Percentiles rank a stretch among this genome's conserved stretches.
These are phyloP conservation scores for Babesia ovata DNA, from an alignment of 169 alveolate genomes.

Conservation along the genomic window DNA sequence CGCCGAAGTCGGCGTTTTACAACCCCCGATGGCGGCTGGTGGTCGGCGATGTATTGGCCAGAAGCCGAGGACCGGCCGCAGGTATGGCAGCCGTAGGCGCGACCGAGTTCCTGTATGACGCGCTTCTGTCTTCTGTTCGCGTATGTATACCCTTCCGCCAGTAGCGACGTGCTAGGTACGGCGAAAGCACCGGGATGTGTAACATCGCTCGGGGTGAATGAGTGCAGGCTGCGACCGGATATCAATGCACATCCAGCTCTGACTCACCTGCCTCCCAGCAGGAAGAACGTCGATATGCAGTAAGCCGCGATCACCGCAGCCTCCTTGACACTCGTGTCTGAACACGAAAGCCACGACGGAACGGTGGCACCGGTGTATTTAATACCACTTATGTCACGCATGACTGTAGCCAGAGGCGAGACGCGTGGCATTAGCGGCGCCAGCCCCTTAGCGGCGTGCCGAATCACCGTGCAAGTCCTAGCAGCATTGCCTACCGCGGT, in stretches of 20 bases:
- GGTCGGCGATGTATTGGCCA: constrained; percentile 76
- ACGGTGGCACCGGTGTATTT: background rate
- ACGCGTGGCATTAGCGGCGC: constrained; percentile 5
- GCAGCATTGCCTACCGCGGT: constrained; percentile 10
- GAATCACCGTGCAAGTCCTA: background rate
- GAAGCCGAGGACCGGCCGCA: constrained; percentile 63
- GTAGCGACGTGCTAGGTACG: constrained; percentile 32
- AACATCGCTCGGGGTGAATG: constrained; percentile 66
- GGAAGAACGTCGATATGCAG: constrained; percentile 37
- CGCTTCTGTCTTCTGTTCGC: constrained; percentile 47
- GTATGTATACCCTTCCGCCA: constrained; percentile 65
- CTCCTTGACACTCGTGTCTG: constrained; percentile 10
- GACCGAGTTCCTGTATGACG: constrained; percentile 60
- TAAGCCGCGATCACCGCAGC: constrained; percentile 29
- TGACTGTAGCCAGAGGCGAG: background rate
- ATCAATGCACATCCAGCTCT: background rate
- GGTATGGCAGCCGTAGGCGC: constrained; percentile 76
- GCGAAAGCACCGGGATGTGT: constrained; percentile 70
- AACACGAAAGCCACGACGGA: background rate
- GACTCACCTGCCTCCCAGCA: constrained; percentile 59
- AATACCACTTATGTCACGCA: constrained; percentile 1
- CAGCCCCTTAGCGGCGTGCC: background rate
- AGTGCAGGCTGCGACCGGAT: constrained; percentile 31
- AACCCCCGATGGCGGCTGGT: constrained; percentile 79
- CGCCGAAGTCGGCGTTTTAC: constrained; percentile 48